These are phyloP conservation scores for Beauveria caledonica DNA, from an alignment of 2,329 filamentous ascomycete genomes.

Conservation along the genomic window DNA sequence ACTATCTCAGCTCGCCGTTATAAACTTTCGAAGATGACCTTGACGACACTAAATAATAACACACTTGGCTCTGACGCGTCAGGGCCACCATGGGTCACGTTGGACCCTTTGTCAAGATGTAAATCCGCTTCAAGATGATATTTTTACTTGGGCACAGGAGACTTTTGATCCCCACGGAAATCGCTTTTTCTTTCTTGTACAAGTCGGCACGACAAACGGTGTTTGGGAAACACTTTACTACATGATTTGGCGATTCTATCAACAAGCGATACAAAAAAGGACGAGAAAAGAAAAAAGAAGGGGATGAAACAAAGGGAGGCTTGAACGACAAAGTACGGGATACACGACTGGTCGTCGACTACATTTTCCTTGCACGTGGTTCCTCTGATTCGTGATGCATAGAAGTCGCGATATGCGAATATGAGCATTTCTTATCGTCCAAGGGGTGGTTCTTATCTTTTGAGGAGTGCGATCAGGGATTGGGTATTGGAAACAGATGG, in stretches of 20 bases:
- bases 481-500: neutral
- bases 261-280: neutral
- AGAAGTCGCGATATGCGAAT: neutral
- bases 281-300: neutral
- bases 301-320: neutral
- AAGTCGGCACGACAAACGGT: neutral
- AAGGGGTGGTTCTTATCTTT: neutral
- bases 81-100: neutral
- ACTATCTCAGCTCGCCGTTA: conserved; percentile 36
- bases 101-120: neutral
- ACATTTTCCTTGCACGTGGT: neutral
- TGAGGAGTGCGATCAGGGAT: neutral
- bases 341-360: neutral
- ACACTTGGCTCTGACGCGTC: neutral
- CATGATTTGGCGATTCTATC: too few relatives aligned
- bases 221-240: neutral
- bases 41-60: neutral
- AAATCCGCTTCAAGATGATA: neutral
- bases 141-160: neutral
- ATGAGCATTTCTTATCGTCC: neutral
- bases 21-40: conserved; percentile 38
- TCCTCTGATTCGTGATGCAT: neutral
- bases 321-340: neutral
- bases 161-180: neutral
- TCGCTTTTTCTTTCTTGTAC: neutral